Conservation (phyloP, 2,329 filamentous ascomycete species). For the Gremmenia infestans region DNA sequence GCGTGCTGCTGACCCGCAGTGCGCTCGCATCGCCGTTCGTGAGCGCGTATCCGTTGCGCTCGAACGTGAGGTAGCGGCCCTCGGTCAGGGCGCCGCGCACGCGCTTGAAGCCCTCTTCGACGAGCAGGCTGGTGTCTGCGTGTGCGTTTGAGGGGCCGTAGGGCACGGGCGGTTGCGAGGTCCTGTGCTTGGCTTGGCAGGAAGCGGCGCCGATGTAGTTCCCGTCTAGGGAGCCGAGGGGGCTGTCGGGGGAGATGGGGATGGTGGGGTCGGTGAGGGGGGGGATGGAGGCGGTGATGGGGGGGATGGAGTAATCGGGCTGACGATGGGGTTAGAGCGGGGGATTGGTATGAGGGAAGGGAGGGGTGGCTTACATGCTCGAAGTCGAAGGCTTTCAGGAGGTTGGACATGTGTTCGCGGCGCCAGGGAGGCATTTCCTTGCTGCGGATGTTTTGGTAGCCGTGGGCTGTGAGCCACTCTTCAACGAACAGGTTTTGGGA, state of each 20-base stretch:
- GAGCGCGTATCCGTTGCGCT: slow-evolving; percentile 39
- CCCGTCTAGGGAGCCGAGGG: slow-evolving; percentile 30
- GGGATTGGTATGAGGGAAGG: slow-evolving; percentile 8
- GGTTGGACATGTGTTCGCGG: slow-evolving; percentile 41
- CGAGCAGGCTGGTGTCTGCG: slow-evolving; percentile 34
- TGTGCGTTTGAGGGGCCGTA: slow-evolving; percentile 37
- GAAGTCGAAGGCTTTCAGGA: slow-evolving; percentile 43
- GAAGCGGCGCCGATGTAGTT: slow-evolving; percentile 41
- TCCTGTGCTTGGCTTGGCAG: slow-evolving; percentile 37
- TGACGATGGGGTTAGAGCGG: background rate
- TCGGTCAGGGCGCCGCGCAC: slow-evolving; percentile 48
- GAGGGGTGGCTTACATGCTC: slow-evolving; percentile 29
- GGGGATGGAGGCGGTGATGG: slow-evolving; percentile 35
- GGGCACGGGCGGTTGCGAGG: slow-evolving; percentile 40
- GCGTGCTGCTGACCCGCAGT: slow-evolving; percentile 14
- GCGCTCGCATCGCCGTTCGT: slow-evolving; percentile 22
- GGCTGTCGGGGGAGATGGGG: background rate
- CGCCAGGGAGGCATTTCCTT: slow-evolving; percentile 40
- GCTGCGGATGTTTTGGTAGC: slow-evolving; percentile 33
- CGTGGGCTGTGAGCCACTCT: slow-evolving; percentile 19
- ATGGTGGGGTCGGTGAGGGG: background rate
- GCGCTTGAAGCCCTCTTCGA: slow-evolving; percentile 49
- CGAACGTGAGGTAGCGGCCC: slow-evolving; percentile 50
- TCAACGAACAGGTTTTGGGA: slow-evolving; percentile 46
- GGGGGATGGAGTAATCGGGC: slow-evolving; percentile 44